A percentile compares a stretch with the other conserved stretches of the same genome.
These are phyloP conservation scores for Themeda triandra DNA, from an alignment of 176 grass and related monocot genomes.

Conservation along the genomic window DNA sequence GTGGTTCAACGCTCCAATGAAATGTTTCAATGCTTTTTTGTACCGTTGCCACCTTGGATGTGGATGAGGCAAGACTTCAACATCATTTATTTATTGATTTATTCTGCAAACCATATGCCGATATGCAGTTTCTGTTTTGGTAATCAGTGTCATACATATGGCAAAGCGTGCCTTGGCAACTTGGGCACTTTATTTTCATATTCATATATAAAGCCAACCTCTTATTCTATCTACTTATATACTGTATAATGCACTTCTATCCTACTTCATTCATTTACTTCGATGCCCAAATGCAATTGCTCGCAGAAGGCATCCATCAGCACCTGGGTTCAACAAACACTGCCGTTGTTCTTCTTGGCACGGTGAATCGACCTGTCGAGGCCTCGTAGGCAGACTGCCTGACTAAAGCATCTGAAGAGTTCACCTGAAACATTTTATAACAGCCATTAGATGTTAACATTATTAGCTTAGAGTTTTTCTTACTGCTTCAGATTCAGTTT, in stretches of 20 bases:
- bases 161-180: not conserved
- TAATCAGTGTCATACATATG: not conserved
- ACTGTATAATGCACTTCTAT: not conserved
- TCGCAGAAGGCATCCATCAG: not conserved
- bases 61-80: not conserved
- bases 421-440: constrained; percentile 42
- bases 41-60: not conserved
- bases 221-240: constrained; percentile 7
- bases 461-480: too few species aligned
- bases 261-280: constrained; percentile 3
- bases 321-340: constrained; percentile 59
- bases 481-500: too few species aligned
- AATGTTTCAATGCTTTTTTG: not conserved
- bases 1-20: not conserved
- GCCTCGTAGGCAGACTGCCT: constrained; percentile 42
- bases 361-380: constrained; percentile 31
- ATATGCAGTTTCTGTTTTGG: too few species aligned
- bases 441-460: not conserved
- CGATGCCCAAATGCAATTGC: not conserved
- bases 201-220: not conserved
- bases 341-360: constrained; percentile 56
- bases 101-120: not conserved
- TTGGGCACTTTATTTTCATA: not conserved
- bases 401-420: constrained; percentile 56
- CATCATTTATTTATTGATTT: constrained; percentile 2